Base-by-base conservation (phyloP, 2,329 filamentous ascomycete species). In the Stagonosporopsis tanaceti region DNA sequence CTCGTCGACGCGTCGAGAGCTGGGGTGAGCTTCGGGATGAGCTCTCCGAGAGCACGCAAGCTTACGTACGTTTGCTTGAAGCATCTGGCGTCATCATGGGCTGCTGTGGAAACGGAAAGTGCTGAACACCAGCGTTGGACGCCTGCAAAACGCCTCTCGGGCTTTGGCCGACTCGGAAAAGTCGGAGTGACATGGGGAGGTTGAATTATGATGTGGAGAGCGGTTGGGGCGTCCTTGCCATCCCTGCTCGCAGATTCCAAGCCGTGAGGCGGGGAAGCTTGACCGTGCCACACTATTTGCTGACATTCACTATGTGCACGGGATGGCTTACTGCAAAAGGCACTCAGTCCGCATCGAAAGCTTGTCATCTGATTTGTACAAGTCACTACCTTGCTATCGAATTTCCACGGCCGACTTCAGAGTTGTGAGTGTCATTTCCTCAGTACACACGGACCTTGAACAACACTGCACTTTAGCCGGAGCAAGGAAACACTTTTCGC, bases 191-290 rank as follows among this genome's bases (percentile, higher is more conserved):
- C 57, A 50, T 57, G 50, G 51, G 37, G 44, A 61, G 56, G 62
- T 61, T 57, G 59, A 61, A 59, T 62, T 62, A 62, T 59, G 44
- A 63, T 64, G 61, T 61, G 64, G 63, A 64, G 44, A 45, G 44
- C 61, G 61, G 66, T 59, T 70, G 64, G 61, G 59, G 64, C 59
- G 63, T 59, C 56, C 51, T 47, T 45, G 60, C 53, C 47, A 64
- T 53, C 62, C 67, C 47, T 60, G 65, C 38, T 17, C 47, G 50
- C 37, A 55, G 57, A 58, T 62, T 64, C 24, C 47, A 52, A 53
- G 64, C 55, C 53, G 50, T 45, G 46, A 53, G 48, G 61, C 60
- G 58, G 62, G 58, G 65, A 68, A 68, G 63, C 65, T 67, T 66
- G 60, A 62, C 60, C 60, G 51, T 56, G 58, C 64, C 56, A 62